phyloP scores from a whole-genome alignment of 2,329 filamentous ascomycete species.

The Colletotrichum magnum region DNA sequence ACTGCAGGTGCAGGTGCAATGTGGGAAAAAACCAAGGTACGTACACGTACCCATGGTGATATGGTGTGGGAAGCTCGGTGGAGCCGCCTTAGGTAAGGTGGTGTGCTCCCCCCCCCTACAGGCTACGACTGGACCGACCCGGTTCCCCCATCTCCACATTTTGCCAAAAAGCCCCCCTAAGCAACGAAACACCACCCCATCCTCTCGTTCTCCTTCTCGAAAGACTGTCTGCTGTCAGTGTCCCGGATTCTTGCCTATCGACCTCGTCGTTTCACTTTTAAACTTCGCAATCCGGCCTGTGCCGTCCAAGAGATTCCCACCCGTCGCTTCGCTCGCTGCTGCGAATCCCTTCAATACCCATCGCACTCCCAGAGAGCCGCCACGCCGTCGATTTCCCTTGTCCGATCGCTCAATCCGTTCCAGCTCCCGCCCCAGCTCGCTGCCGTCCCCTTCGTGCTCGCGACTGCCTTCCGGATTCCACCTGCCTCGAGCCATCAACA shows the following conservation, averaged over 20 bases:
- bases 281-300: slow-evolving; percentile 41
- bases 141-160: slow-evolving; percentile 41
- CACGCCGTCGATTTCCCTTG: not conserved
- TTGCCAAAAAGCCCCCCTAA: slow-evolving; percentile 40
- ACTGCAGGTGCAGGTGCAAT: not conserved
- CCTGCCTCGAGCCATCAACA: slow-evolving; percentile 35
- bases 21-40: not conserved
- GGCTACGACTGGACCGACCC: slow-evolving; percentile 29
- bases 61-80: not conserved
- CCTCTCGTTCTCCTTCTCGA: slow-evolving; percentile 40
- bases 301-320: slow-evolving; percentile 39
- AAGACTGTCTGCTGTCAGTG: slow-evolving; percentile 41
- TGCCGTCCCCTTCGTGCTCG: not conserved
- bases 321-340: slow-evolving; percentile 36
- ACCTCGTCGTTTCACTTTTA: slow-evolving; percentile 41
- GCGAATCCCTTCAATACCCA: not conserved
- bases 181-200: slow-evolving; percentile 42
- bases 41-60: too few species aligned
- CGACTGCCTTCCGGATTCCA: slow-evolving; percentile 27
- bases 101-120: not conserved
- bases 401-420: not conserved
- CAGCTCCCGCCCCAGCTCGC: too few species aligned
- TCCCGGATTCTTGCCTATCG: slow-evolving; percentile 40
- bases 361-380: not conserved
- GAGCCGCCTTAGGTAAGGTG: slow-evolving; percentile 7